These are phyloP conservation scores for Stentor roeselii DNA, from an alignment of 73 alveolate species.

Conservation along the genomic window DNA sequence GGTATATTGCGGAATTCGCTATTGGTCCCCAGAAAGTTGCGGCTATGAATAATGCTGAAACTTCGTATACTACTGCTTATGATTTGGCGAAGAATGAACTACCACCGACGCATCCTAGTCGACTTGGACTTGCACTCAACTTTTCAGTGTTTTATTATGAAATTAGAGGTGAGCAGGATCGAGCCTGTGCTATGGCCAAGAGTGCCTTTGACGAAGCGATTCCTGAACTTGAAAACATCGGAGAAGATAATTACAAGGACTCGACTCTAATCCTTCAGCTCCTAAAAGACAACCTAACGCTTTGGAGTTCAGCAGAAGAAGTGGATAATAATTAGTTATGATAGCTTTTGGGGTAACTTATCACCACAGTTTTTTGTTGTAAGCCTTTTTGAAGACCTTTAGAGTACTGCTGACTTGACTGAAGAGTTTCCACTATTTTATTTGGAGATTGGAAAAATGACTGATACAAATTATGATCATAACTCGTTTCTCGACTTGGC, in stretches of 20 bases:
- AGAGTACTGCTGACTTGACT: too few relatives aligned
- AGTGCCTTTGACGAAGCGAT: slow-evolving; percentile 29
- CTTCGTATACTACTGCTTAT: slow-evolving; percentile 36
- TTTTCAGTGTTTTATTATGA: slow-evolving; percentile 72
- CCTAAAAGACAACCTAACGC: slow-evolving; percentile 28
- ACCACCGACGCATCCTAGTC: slow-evolving; percentile 49
- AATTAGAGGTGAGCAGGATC: slow-evolving; percentile 30
- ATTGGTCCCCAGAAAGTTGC: slow-evolving; percentile 31
- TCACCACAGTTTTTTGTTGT: too few relatives aligned
- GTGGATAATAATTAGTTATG: too few relatives aligned
- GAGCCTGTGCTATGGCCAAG: slow-evolving; percentile 34
- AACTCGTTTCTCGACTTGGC: too few relatives aligned
- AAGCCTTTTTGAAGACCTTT: too few relatives aligned
- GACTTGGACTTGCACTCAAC: too few relatives aligned
- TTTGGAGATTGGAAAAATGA: too few relatives aligned
- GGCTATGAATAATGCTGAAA: slow-evolving; percentile 39
- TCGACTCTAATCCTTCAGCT: slow-evolving; percentile 26
- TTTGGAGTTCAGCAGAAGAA: slow-evolving; percentile 20
- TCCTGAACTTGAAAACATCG: slow-evolving; percentile 10
- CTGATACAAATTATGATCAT: too few relatives aligned
- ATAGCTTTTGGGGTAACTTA: too few relatives aligned
- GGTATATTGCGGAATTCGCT: slow-evolving; percentile 66
- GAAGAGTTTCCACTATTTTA: too few relatives aligned
- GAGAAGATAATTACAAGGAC: slow-evolving; percentile 28
- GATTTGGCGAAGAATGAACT: slow-evolving; percentile 42